Evolutionary conservation across 1,284 basidiomycete genomes (phyloP).

Genomic region (Rhodotorula sp.): DNA sequence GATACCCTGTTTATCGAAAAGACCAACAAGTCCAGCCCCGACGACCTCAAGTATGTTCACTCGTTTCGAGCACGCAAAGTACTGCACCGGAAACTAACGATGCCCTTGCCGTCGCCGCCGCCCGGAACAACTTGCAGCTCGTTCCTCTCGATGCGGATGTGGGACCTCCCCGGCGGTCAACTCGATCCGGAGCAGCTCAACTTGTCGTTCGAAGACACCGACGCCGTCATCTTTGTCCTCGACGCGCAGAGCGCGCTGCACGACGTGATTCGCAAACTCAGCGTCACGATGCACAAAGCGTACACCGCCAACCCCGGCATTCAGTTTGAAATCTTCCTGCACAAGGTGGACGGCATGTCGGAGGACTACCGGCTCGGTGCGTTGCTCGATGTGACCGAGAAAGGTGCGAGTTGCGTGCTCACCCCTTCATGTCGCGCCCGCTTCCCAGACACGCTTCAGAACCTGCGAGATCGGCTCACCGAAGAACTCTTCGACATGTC

Average conservation of each 20-base stretch:
- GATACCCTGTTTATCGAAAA: slow-evolving; percentile 90
- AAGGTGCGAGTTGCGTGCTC: background rate
- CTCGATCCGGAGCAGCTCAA: slow-evolving; percentile 70
- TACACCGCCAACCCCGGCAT: slow-evolving; percentile 71
- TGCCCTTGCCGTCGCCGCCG: rapidly evolving
- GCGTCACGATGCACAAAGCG: slow-evolving; percentile 47
- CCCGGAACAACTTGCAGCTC: slow-evolving; percentile 57
- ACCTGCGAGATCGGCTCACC: slow-evolving; percentile 77
- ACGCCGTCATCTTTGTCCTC: slow-evolving; percentile 81
- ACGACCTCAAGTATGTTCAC: slow-evolving; percentile 71
- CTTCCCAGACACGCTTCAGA: slow-evolving; percentile 72
- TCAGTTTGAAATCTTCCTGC: slow-evolving; percentile 88
- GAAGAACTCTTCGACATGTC: slow-evolving; percentile 75
- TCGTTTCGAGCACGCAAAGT: background rate
- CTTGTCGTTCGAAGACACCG: slow-evolving; percentile 44
- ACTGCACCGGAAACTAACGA: background rate
- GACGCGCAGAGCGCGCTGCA: slow-evolving; percentile 75
- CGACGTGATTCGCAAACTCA: slow-evolving; percentile 43
- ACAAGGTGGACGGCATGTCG: slow-evolving; percentile 89
- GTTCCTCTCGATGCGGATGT: slow-evolving; percentile 87
- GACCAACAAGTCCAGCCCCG: slow-evolving; percentile 71
- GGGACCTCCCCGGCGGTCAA: slow-evolving; percentile 84
- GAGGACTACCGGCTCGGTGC: slow-evolving; percentile 88
- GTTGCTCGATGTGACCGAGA: slow-evolving; percentile 38
- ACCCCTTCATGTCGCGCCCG: background rate